Conservation (phyloP, 495 filamentous ascomycete genomes). For the Penicillium argentinense region DNA sequence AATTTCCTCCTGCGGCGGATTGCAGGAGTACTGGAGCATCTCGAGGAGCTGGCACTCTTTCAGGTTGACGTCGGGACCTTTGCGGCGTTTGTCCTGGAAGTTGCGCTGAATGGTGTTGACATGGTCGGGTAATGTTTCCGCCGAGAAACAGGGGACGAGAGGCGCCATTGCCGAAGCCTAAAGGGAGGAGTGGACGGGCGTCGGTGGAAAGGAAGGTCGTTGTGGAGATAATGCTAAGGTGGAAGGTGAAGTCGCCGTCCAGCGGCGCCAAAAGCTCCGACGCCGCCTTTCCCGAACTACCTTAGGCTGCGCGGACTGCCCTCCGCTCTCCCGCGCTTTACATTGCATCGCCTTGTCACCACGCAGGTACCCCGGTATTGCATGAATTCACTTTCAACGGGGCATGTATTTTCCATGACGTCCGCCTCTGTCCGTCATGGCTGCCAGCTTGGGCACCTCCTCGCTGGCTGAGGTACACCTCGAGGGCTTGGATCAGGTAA, state of each 20-base stretch:
- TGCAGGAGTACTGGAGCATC: conserved; percentile 81
- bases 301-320: too few relatives aligned
- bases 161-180: conserved; percentile 50
- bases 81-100: conserved; percentile 46
- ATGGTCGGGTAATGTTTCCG: conserved; percentile 39
- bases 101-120: conserved; percentile 42
- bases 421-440: conserved; percentile 23
- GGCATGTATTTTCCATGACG: conserved; percentile 21
- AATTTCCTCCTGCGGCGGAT: conserved; percentile 55
- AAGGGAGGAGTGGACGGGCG: background rate
- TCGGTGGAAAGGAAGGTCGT: background rate
- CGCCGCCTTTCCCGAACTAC: too few relatives aligned
- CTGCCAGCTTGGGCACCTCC: conserved; percentile 54
- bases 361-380: background rate
- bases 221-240: too few relatives aligned
- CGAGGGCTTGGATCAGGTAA: conserved; percentile 66
- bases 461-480: conserved; percentile 66
- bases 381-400: background rate
- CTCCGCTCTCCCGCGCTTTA: background rate
- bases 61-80: conserved; percentile 53
- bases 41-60: conserved; percentile 70
- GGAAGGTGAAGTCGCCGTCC: background rate
- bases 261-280: too few relatives aligned
- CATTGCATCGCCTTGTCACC: background rate
- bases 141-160: conserved; percentile 40